Evolutionary conservation across 139 green algal genomes (phyloP).

Genomic region (Picochlorum sp.): DNA sequence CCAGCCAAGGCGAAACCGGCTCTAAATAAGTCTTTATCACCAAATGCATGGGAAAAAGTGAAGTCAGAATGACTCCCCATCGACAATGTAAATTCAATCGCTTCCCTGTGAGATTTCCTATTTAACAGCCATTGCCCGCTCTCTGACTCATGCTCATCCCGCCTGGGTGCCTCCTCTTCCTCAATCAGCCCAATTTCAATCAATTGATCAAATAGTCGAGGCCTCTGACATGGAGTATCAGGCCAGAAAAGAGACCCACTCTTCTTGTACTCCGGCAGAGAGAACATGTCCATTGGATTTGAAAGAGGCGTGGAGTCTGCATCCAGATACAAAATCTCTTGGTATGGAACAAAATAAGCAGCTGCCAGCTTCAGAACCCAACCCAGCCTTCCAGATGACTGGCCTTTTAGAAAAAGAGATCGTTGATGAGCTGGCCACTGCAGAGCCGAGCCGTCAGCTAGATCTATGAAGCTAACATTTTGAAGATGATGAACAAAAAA

Average conservation of each 20-base stretch:
- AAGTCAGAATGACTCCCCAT: neutral
- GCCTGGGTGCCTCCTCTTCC: neutral
- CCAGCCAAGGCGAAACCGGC: neutral
- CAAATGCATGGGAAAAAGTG: neutral
- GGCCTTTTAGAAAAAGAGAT: neutral
- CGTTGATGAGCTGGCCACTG: neutral
- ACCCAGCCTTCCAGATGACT: neutral
- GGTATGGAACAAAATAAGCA: neutral
- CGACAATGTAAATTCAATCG: neutral
- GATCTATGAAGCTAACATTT: neutral
- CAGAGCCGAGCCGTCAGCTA: neutral
- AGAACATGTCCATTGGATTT: neutral
- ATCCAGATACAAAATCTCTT: neutral
- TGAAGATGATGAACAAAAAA: neutral
- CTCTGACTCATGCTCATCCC: neutral
- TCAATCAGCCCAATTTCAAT: neutral
- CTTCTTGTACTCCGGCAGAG: neutral
- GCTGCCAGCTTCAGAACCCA: neutral
- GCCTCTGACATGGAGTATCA: neutral
- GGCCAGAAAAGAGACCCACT: neutral
- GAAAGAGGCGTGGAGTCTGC: neutral
- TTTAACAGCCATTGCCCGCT: neutral
- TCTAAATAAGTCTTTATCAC: neutral
- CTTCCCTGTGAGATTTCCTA: neutral
- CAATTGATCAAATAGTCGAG: neutral